Percentiles rank a stretch among this genome's conserved stretches.
These are phyloP conservation scores for Aspergillus sclerotioniger DNA, from an alignment of 495 filamentous ascomycete genomes.

Conservation along the genomic window DNA sequence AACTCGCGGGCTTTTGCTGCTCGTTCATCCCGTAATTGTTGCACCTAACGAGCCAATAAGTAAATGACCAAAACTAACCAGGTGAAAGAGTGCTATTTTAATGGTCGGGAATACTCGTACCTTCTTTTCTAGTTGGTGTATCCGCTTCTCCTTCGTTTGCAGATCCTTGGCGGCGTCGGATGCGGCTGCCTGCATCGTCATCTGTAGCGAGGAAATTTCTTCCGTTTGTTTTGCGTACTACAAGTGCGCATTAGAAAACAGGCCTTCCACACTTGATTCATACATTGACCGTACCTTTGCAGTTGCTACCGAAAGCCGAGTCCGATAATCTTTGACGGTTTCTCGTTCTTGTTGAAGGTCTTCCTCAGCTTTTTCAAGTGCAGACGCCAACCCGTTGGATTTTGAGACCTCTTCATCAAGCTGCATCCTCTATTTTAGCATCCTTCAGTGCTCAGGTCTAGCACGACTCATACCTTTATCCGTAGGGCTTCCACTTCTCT, in stretches of 20 bases:
- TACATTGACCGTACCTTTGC: slow-evolving; percentile 24
- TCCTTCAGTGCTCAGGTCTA: not conserved
- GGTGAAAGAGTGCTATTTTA: not conserved
- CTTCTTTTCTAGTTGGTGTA: slow-evolving; percentile 42
- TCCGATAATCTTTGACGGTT: slow-evolving; percentile 9
- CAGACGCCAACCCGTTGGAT: slow-evolving; percentile 19
- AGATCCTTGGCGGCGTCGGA: slow-evolving; percentile 28
- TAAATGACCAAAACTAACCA: slow-evolving; percentile 1
- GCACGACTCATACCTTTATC: slow-evolving; percentile 25
- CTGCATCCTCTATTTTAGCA: slow-evolving; percentile 13
- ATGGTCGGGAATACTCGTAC: slow-evolving; percentile 18
- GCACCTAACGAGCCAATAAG: slow-evolving; percentile 24
- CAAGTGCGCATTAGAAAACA: slow-evolving; percentile 1
- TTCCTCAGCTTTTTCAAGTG: slow-evolving; percentile 23
- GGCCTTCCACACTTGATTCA: not conserved
- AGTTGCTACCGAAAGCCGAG: slow-evolving; percentile 10
- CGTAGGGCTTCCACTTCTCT: slow-evolving; percentile 22
- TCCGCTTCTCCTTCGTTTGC: slow-evolving; percentile 35
- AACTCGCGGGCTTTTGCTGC: slow-evolving; percentile 48
- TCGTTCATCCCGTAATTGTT: slow-evolving; percentile 39
- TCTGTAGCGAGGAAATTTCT: slow-evolving; percentile 26
- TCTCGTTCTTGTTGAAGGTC: slow-evolving; percentile 22
- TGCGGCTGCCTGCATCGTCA: slow-evolving; percentile 26
- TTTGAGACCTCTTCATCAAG: slow-evolving; percentile 20
- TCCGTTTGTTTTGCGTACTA: slow-evolving; percentile 27